Evolutionary conservation across 75 land plant species (phyloP).

Genomic region (Pinus tabuliformis): DNA sequence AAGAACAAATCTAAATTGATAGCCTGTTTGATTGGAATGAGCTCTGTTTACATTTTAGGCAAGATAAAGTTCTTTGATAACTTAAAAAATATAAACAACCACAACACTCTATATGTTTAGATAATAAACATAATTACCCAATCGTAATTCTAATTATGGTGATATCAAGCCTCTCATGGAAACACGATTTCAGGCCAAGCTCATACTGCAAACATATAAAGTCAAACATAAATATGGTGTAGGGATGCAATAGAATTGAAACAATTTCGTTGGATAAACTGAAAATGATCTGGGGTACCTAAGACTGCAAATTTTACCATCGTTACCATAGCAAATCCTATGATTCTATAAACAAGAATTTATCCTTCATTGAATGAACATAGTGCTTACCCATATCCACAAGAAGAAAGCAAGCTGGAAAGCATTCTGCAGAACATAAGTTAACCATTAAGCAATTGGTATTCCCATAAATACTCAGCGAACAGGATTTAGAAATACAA

Average conservation of each 20-base stretch:
- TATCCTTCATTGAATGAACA: neutral
- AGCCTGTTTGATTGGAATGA: no score
- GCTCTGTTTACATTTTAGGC: neutral
- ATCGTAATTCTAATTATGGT: slow-evolving; percentile 7
- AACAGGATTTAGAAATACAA: neutral
- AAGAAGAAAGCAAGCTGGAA: slow-evolving; percentile 69
- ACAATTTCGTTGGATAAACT: neutral
- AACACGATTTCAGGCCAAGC: slow-evolving; percentile 28
- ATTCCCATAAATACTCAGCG: neutral
- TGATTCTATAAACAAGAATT: neutral
- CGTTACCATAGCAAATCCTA: neutral
- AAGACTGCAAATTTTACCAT: slow-evolving; percentile 17
- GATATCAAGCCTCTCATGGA: neutral
- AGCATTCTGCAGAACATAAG: slow-evolving; percentile 51
- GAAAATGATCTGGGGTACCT: slow-evolving; percentile 2
- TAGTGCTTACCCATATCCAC: slow-evolving; percentile 64
- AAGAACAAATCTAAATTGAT: no score
- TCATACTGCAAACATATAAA: slow-evolving; percentile 15
- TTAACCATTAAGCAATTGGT: neutral
- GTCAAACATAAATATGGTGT: neutral
- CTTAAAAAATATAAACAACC: neutral
- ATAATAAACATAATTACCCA: slow-evolving; percentile 12
- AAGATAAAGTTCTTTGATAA: no score
- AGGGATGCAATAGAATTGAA: neutral
- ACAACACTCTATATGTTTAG: neutral